Evolutionary conservation across 1,284 basidiomycete genomes (phyloP).

Genomic region (Microbotryomycetes sp.): DNA sequence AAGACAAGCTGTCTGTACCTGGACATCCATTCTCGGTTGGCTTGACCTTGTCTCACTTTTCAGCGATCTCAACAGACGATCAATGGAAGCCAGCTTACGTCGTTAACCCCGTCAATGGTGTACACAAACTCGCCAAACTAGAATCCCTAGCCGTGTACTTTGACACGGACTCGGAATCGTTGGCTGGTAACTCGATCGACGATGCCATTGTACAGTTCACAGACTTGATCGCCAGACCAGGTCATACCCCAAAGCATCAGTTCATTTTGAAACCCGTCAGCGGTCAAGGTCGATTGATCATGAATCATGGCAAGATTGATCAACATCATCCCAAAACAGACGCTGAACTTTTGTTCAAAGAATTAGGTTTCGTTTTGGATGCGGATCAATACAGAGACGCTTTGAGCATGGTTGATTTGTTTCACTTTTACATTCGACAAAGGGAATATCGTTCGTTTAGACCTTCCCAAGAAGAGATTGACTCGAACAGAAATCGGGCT

Average conservation of each 20-base stretch:
- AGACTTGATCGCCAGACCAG: constrained; percentile 58
- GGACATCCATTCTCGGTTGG: constrained; percentile 96
- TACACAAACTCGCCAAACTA: constrained; percentile 90
- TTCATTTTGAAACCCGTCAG: constrained; percentile 95
- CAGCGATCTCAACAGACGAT: constrained; percentile 86
- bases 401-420: constrained; percentile 91
- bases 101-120: constrained; percentile 76
- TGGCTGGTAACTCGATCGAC: constrained; percentile 57
- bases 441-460: constrained; percentile 70
- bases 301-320: constrained; percentile 68
- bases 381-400: constrained; percentile 92
- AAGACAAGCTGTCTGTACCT: constrained; percentile 88
- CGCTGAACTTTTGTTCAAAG: constrained; percentile 82
- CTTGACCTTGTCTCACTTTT: constrained; percentile 84
- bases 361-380: constrained; percentile 88
- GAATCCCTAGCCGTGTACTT: constrained; percentile 90
- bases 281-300: constrained; percentile 80
- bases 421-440: constrained; percentile 89
- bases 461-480: constrained; percentile 53
- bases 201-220: constrained; percentile 75
- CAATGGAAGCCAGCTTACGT: constrained; percentile 94
- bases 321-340: constrained; percentile 72
- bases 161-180: constrained; percentile 81
- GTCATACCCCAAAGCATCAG: constrained; percentile 62
- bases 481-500: constrained; percentile 61